phyloP scores from a whole-genome alignment of 2,329 filamentous ascomycete species.

The Epichloe festucae region DNA sequence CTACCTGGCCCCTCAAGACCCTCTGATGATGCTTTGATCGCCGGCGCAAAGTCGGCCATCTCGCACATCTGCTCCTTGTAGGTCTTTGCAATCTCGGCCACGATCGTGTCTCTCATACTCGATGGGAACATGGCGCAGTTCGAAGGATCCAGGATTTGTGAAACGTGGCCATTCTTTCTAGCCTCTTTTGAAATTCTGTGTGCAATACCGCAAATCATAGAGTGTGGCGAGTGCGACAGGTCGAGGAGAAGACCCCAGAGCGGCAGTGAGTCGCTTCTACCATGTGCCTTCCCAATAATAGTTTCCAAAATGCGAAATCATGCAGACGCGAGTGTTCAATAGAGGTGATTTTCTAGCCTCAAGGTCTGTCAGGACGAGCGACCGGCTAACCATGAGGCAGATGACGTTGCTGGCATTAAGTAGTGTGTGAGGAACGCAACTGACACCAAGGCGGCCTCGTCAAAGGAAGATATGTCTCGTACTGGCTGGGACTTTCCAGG shows the following conservation, averaged over 20 bases:
- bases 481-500: constrained; percentile 31
- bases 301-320: constrained; percentile 25
- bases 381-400: constrained; percentile 32
- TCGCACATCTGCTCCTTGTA: constrained; percentile 1
- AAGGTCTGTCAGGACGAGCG: constrained; percentile 27
- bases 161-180: constrained; percentile 9
- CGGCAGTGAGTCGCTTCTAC: constrained; percentile 7
- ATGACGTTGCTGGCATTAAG: constrained; percentile 32
- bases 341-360: constrained; percentile 27
- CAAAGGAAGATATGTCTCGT: constrained; percentile 34
- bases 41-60: constrained; percentile 3
- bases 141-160: constrained; percentile 15
- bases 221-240: constrained; percentile 14
- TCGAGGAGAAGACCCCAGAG: constrained; percentile 8
- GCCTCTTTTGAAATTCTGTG: constrained; percentile 5
- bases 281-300: neutral
- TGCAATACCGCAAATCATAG: constrained; percentile 10
- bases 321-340: constrained; percentile 16
- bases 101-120: constrained; percentile 11
- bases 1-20: neutral
- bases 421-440: constrained; percentile 33
- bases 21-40: neutral
- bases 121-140: constrained; percentile 9
- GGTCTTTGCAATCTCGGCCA: constrained; percentile 16
- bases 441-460: constrained; percentile 34